These are phyloP conservation scores for Pseudogymnoascus sp. DNA, from an alignment of 2,329 filamentous ascomycete species.

Conservation along the genomic window DNA sequence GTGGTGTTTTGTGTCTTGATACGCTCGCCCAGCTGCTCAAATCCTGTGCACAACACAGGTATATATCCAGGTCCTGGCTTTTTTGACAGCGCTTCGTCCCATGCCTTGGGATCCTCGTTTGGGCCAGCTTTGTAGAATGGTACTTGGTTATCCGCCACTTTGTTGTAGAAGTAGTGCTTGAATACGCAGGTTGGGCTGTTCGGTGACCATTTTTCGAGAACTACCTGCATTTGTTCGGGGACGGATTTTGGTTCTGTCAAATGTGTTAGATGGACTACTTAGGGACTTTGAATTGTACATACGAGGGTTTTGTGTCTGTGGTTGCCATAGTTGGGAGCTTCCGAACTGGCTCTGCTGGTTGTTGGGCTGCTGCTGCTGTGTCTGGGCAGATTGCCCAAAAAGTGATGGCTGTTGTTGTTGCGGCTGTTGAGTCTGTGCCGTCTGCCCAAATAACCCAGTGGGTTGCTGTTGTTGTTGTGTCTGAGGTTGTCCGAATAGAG, in stretches of 20 bases:
- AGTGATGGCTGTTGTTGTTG: slow-evolving; percentile 33
- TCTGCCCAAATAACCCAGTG: slow-evolving; percentile 14
- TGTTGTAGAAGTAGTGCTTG: slow-evolving; percentile 83
- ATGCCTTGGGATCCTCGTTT: slow-evolving; percentile 68
- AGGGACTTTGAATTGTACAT: slow-evolving; percentile 7
- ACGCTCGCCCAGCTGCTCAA: slow-evolving; percentile 63
- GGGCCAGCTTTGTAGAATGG: slow-evolving; percentile 67
- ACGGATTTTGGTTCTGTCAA: slow-evolving; percentile 61
- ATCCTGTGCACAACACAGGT: slow-evolving; percentile 69
- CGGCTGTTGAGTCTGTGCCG: slow-evolving; percentile 22
- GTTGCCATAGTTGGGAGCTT: slow-evolving; percentile 24
- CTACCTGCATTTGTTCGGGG: slow-evolving; percentile 63
- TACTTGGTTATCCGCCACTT: slow-evolving; percentile 66
- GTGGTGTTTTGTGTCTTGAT: slow-evolving; percentile 66
- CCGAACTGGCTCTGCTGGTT: slow-evolving; percentile 20
- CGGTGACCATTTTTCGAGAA: slow-evolving; percentile 70
- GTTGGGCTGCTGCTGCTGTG: slow-evolving; percentile 27
- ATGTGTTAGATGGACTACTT: slow-evolving; percentile 16
- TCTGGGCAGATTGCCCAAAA: slow-evolving; percentile 30
- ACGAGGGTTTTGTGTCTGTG: slow-evolving; percentile 26
- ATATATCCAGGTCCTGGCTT: slow-evolving; percentile 72
- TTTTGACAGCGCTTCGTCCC: slow-evolving; percentile 76
- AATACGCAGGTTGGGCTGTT: slow-evolving; percentile 63
- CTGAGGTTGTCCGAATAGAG: slow-evolving; percentile 17
- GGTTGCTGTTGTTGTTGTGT: slow-evolving; percentile 17